Conservation (phyloP, 805 yeast species). For the Metschnikowia proteae region DNA sequence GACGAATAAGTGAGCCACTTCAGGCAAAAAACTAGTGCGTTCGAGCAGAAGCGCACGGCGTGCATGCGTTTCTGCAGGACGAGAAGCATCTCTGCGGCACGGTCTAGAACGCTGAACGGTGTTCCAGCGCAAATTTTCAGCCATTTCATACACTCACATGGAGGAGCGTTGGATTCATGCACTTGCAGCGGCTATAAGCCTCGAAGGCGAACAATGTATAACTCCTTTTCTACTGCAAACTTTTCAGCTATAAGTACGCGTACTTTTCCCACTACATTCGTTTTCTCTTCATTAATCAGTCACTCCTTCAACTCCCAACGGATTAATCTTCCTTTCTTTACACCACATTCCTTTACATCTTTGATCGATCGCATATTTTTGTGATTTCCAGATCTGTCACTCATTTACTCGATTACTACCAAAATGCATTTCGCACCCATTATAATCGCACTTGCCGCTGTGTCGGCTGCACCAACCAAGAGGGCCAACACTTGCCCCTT, state of each 20-base stretch:
- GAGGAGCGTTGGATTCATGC: background rate
- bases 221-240: background rate
- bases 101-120: constrained; percentile 1
- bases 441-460: constrained; percentile 20
- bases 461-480: constrained; percentile 25
- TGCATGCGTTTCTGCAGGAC: background rate
- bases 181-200: constrained; percentile 1
- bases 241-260: background rate
- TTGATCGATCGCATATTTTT: background rate
- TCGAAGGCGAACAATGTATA: background rate
- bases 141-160: background rate
- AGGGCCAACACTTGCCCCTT: constrained; percentile 55
- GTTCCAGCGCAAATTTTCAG: background rate
- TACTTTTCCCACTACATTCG: background rate
- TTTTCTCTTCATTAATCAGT: background rate
- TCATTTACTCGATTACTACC: background rate
- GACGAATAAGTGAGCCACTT: constrained; percentile 2
- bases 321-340: constrained; percentile 1
- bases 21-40: background rate
- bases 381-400: background rate
- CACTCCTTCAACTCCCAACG: background rate
- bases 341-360: background rate
- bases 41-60: background rate
- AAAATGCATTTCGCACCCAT: constrained; percentile 18
- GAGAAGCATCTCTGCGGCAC: background rate